phyloP scores from a whole-genome alignment of 1,139 yeast genomes.

The Candida dubliniensis region DNA sequence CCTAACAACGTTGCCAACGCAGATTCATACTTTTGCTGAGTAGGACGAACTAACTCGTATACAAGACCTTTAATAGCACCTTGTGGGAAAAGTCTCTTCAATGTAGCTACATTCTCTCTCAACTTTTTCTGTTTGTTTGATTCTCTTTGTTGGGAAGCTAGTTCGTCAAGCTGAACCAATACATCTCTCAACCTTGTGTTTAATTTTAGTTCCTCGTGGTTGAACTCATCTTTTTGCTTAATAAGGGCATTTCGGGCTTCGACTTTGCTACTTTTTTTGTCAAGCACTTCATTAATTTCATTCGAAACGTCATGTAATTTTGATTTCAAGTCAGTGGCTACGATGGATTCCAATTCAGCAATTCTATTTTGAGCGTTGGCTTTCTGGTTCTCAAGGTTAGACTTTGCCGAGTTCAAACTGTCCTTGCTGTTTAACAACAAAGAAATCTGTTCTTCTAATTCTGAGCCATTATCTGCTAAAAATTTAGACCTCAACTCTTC shows the following conservation, averaged over 20 bases:
- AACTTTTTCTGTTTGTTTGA: conserved; percentile 65
- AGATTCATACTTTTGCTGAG: conserved; percentile 67
- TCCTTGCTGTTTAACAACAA: conserved; percentile 47
- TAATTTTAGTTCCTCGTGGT: conserved; percentile 51
- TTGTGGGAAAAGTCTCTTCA: conserved; percentile 68
- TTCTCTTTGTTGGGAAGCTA: conserved; percentile 76
- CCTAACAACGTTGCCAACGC: conserved; percentile 86
- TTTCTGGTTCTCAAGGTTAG: conserved; percentile 45
- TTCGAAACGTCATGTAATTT: conserved; percentile 34
- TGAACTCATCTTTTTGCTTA: conserved; percentile 44
- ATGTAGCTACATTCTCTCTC: conserved; percentile 67
- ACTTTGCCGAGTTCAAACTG: conserved; percentile 39
- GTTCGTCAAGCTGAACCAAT: conserved; percentile 63
- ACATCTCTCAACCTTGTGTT: conserved; percentile 68
- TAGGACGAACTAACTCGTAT: conserved; percentile 77
- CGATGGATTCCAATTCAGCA: conserved; percentile 30
- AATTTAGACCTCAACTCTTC: conserved; percentile 58
- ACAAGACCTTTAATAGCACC: conserved; percentile 77
- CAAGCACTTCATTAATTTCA: conserved; percentile 34
- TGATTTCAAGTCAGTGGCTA: conserved; percentile 33
- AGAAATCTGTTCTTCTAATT: conserved; percentile 51
- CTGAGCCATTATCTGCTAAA: conserved; percentile 58
- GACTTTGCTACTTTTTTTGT: conserved; percentile 41
- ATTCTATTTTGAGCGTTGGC: conserved; percentile 41
- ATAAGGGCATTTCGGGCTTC: conserved; percentile 42